These are phyloP conservation scores for Mimosa bimucronata DNA, from an alignment of 306 rosid species.

Conservation along the genomic window DNA sequence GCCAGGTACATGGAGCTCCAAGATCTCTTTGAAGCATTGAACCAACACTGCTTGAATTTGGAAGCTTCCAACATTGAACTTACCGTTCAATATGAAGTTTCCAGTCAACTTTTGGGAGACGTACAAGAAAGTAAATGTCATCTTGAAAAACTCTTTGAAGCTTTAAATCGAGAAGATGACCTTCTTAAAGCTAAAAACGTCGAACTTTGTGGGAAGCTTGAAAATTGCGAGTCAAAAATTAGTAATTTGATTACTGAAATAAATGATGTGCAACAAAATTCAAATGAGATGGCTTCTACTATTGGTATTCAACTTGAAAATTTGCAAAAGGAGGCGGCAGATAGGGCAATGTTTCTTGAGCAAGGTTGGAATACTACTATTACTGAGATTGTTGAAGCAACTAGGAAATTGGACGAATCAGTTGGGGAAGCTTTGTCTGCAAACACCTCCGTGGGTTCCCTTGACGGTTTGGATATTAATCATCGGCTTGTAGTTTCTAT, in stretches of 20 bases:
- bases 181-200: constrained; percentile 53
- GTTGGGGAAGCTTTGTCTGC: constrained; percentile 47
- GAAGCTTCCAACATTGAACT: constrained; percentile 76
- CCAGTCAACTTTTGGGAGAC: constrained; percentile 55
- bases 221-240: constrained; percentile 59
- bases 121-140: constrained; percentile 57
- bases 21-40: constrained; percentile 61
- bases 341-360: constrained; percentile 66
- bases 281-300: constrained; percentile 64
- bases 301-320: constrained; percentile 60
- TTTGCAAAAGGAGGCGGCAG: constrained; percentile 67
- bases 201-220: constrained; percentile 65
- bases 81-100: constrained; percentile 69
- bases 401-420: constrained; percentile 67
- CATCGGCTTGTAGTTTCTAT: constrained; percentile 57
- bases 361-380: constrained; percentile 60
- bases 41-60: constrained; percentile 62
- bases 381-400: constrained; percentile 56
- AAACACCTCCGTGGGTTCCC: constrained; percentile 33
- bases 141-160: constrained; percentile 60
- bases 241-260: constrained; percentile 56
- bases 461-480: constrained; percentile 42
- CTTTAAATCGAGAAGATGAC: constrained; percentile 56
- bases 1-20: constrained; percentile 50
- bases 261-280: constrained; percentile 60